phyloP scores from a whole-genome alignment of 1,139 yeast genomes.

The Entelexis sorbosivorans region DNA sequence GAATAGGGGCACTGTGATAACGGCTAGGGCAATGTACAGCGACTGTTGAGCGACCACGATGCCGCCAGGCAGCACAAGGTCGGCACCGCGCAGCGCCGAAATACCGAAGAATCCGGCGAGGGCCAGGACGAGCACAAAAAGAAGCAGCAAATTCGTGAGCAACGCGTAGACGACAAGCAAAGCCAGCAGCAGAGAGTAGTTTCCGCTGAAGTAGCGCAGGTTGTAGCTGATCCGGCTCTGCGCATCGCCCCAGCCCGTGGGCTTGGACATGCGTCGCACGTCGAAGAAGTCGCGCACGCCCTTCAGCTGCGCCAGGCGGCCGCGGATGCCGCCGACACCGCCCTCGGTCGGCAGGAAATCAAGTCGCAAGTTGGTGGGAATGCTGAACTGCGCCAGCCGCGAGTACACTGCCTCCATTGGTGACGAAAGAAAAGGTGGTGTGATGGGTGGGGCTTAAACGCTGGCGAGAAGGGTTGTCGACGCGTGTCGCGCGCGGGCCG shows the following conservation, averaged over 20 bases:
- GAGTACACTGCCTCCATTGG: conserved; percentile 22
- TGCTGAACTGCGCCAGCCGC: conserved; percentile 18
- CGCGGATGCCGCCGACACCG: conserved; percentile 36
- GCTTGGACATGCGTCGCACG: conserved; percentile 77
- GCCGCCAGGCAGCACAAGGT: conserved; percentile 45
- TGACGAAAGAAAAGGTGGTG: neutral
- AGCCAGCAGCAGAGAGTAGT: conserved; percentile 69
- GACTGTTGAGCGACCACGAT: conserved; percentile 54
- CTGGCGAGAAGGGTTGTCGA: neutral
- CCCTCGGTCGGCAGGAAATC: conserved; percentile 29
- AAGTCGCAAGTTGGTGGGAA: conserved; percentile 13
- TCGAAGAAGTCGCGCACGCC: conserved; percentile 93
- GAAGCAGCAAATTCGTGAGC: conserved; percentile 68
- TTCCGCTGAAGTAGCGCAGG: conserved; percentile 76
- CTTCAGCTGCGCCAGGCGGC: conserved; percentile 59
- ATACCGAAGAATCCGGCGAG: conserved; percentile 68
- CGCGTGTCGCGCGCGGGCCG: conserved; percentile 6
- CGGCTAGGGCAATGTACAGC: conserved; percentile 72
- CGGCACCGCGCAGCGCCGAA: conserved; percentile 67
- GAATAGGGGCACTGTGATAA: conserved; percentile 68
- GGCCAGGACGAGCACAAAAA: conserved; percentile 57
- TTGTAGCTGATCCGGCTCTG: conserved; percentile 84
- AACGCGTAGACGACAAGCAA: conserved; percentile 59
- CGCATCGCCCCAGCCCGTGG: conserved; percentile 76
- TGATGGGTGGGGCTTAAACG: neutral